Conservation (phyloP, 2,329 filamentous ascomycete genomes). For the Verticillium tricorpus region DNA sequence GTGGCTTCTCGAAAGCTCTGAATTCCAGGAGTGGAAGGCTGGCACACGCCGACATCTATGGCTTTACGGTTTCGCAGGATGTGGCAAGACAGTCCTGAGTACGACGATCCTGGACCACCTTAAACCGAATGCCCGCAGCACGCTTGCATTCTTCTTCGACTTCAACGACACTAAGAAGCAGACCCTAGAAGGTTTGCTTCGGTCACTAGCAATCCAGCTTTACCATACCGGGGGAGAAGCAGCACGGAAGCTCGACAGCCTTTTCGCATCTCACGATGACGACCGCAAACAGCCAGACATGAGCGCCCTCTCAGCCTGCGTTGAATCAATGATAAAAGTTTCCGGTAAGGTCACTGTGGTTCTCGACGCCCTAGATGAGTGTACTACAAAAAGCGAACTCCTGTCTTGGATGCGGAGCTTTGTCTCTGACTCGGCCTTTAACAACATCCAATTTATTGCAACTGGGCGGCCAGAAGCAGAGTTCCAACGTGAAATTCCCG, state of each 20-base stretch:
- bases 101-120: constrained; percentile 7
- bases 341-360: constrained; percentile 5
- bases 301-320: constrained; percentile 15
- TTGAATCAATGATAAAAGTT: constrained; percentile 16
- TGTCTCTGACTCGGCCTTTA: constrained; percentile 2
- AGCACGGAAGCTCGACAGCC: not conserved
- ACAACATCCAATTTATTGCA: constrained; percentile 2
- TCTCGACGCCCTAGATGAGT: constrained; percentile 20
- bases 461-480: constrained; percentile 2
- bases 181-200: constrained; percentile 6
- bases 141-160: constrained; percentile 16
- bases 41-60: constrained; percentile 13
- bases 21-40: constrained; percentile 10
- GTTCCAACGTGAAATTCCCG: not conserved
- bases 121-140: not conserved
- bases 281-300: constrained; percentile 17
- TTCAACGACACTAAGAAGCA: constrained; percentile 16
- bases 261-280: constrained; percentile 3
- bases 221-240: constrained; percentile 10
- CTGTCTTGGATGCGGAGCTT: constrained; percentile 13
- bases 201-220: constrained; percentile 15
- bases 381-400: constrained; percentile 11
- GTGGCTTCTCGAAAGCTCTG: constrained; percentile 9
- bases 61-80: constrained; percentile 14
- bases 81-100: constrained; percentile 16